Evolutionary conservation across 2,329 filamentous ascomycete species (phyloP).

Genomic region (Exophiala sp.): DNA sequence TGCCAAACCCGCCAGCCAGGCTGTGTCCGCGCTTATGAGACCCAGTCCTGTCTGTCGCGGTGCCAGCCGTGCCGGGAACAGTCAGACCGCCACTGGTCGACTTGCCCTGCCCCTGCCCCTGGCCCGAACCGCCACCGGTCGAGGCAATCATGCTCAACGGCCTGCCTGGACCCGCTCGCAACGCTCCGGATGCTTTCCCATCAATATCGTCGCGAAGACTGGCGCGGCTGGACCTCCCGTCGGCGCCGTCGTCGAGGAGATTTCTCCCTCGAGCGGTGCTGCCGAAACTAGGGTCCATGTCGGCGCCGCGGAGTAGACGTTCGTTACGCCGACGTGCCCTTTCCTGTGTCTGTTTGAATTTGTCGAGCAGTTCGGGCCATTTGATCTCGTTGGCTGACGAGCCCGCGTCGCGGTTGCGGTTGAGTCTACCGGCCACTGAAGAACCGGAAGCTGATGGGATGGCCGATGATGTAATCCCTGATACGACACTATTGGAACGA

Average conservation of each 20-base stretch:
- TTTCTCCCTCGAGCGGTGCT: neutral
- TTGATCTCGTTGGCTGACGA: conserved; percentile 54
- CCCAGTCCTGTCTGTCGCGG: conserved; percentile 1
- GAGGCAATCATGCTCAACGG: conserved; percentile 14
- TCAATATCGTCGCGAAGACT: conserved; percentile 16
- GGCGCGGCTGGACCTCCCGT: conserved; percentile 17
- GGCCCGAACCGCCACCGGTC: conserved; percentile 2
- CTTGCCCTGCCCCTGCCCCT: too few relatives aligned
- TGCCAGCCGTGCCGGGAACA: too few relatives aligned
- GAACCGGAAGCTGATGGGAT: conserved; percentile 5
- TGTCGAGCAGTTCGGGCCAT: conserved; percentile 89
- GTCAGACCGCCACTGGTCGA: conserved; percentile 15
- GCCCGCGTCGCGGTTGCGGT: conserved; percentile 19
- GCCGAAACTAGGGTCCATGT: conserved; percentile 12
- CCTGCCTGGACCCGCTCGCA: conserved; percentile 4
- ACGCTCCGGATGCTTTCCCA: neutral
- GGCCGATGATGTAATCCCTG: conserved; percentile 16
- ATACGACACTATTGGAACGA: conserved; percentile 13
- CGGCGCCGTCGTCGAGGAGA: conserved; percentile 6
- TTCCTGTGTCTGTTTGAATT: conserved; percentile 89
- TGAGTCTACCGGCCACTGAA: conserved; percentile 15
- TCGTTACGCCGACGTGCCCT: conserved; percentile 52
- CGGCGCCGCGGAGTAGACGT: conserved; percentile 21
- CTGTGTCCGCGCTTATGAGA: conserved; percentile 25
- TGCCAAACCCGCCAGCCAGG: conserved; percentile 25